Evolutionary conservation across 148 eudicot genomes (phyloP).

Genomic region (Cornus florida): DNA sequence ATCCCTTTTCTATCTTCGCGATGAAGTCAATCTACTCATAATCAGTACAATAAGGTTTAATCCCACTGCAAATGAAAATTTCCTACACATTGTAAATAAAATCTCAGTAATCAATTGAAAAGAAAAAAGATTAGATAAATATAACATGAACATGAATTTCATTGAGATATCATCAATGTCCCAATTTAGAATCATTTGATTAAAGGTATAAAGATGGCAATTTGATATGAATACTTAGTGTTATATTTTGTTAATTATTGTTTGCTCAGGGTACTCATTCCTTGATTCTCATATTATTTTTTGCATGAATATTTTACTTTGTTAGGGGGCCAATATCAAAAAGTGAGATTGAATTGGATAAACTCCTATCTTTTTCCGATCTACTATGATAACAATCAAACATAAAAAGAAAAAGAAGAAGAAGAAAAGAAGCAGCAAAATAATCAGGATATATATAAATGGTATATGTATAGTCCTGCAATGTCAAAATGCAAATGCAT

Average conservation of each 20-base stretch:
- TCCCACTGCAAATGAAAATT: too few species aligned
- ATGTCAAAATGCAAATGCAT: neutral
- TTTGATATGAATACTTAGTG: neutral
- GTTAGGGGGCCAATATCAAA: slow-evolving; percentile 5
- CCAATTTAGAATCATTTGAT: too few species aligned
- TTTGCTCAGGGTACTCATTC: neutral
- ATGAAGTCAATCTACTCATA: neutral
- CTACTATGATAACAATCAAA: neutral
- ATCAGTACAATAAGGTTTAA: too few species aligned
- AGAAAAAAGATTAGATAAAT: too few species aligned
- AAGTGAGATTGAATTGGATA: slow-evolving; percentile 25
- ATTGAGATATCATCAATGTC: neutral
- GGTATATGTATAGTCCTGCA: neutral
- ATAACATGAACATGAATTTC: too few species aligned
- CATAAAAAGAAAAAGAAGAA: neutral
- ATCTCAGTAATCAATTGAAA: too few species aligned
- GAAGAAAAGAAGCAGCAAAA: neutral
- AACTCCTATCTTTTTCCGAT: slow-evolving; percentile 25
- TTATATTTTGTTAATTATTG: neutral
- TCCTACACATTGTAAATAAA: too few species aligned
- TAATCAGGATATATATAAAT: neutral
- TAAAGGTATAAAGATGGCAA: too few species aligned
- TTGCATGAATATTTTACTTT: neutral
- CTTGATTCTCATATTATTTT: slow-evolving; percentile 7
- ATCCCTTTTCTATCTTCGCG: neutral